Evolutionary conservation across 2,329 filamentous ascomycete genomes (phyloP).

Genomic region (Coniochaeta sp.): DNA sequence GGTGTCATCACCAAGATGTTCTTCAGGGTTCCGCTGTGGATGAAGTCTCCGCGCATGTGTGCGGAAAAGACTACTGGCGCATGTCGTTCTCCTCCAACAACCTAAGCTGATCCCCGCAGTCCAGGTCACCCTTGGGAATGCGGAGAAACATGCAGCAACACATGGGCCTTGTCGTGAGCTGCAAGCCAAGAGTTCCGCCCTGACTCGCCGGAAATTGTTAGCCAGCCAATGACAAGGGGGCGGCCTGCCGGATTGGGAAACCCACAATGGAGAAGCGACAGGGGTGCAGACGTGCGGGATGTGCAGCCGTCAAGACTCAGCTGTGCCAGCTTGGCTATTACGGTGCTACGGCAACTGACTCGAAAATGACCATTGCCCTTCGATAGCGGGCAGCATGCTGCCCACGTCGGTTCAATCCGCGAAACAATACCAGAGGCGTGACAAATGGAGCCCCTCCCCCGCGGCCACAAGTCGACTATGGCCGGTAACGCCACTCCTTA

Average conservation of each 20-base stretch:
- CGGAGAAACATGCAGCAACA: background rate
- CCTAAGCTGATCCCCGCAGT: background rate
- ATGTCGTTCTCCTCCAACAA: background rate
- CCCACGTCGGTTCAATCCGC: background rate
- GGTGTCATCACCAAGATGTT: too few relatives aligned
- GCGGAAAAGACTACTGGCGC: too few relatives aligned
- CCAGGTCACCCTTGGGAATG: background rate
- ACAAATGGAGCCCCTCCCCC: too few relatives aligned
- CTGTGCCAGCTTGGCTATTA: too few relatives aligned
- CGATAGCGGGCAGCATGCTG: background rate
- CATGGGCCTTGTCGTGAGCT: background rate
- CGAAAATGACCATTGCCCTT: too few relatives aligned
- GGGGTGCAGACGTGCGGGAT: background rate
- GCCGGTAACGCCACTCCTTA: background rate
- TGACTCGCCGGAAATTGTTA: conserved; percentile 5
- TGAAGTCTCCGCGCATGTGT: too few relatives aligned
- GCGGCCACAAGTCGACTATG: background rate
- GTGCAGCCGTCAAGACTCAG: background rate
- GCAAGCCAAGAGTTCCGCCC: background rate
- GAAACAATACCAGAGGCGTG: background rate
- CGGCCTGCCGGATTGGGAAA: background rate
- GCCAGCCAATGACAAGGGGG: background rate
- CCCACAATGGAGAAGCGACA: background rate
- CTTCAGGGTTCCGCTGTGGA: too few relatives aligned
- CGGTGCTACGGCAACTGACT: background rate